These are phyloP conservation scores for Suhomyces yuchorum DNA, from an alignment of 1,139 yeast genomes.

Conservation along the genomic window DNA sequence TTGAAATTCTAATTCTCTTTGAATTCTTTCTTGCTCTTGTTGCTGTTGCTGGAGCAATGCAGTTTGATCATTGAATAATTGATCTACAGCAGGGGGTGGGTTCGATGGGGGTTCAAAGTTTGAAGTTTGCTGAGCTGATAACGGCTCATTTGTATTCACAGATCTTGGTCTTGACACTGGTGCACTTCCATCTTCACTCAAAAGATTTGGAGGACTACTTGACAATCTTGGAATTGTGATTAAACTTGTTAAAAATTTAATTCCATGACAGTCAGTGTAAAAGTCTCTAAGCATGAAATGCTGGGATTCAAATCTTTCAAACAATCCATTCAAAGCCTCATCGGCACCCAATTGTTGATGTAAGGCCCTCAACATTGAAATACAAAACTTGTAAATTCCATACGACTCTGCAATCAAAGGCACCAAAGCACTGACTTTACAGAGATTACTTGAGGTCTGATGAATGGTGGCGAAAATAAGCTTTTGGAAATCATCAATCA, in stretches of 20 bases:
- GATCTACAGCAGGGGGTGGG: constrained; percentile 44
- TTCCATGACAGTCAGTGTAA: constrained; percentile 86
- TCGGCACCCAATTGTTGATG: constrained; percentile 74
- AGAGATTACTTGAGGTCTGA: constrained; percentile 68
- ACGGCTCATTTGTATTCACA: constrained; percentile 23
- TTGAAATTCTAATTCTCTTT: constrained; percentile 53
- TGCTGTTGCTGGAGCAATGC: constrained; percentile 44
- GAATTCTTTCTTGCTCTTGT: constrained; percentile 73
- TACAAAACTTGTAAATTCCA: constrained; percentile 87
- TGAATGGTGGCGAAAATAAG: constrained; percentile 74
- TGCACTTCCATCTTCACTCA: constrained; percentile 34
- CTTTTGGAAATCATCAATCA: constrained; percentile 77
- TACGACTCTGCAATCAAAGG: constrained; percentile 93
- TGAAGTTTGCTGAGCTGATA: constrained; percentile 41
- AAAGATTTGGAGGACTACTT: constrained; percentile 65
- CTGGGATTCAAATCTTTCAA: constrained; percentile 75
- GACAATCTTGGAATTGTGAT: constrained; percentile 86
- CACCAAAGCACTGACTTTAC: constrained; percentile 83
- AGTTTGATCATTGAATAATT: constrained; percentile 50
- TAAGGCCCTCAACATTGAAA: constrained; percentile 90
- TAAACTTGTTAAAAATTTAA: constrained; percentile 79
- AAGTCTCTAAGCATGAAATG: constrained; percentile 80
- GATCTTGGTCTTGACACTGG: constrained; percentile 45
- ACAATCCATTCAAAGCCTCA: constrained; percentile 75
- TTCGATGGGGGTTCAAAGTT: constrained; percentile 28